These are phyloP conservation scores for Coemansia sp. DNA, from an alignment of 192 early-diverging fungal species.

Conservation along the genomic window DNA sequence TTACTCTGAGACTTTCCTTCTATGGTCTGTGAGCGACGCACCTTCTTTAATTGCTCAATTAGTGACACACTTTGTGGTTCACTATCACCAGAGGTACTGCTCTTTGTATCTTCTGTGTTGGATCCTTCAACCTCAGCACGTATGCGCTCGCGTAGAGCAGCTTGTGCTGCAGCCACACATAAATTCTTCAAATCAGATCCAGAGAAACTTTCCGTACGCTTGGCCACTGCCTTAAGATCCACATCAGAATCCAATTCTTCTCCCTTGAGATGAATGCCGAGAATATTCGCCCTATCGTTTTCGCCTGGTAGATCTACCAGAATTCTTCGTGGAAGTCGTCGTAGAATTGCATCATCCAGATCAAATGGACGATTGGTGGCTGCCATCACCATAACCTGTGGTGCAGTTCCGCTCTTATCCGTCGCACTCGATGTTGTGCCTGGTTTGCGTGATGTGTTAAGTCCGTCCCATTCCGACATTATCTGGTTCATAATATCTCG, in stretches of 20 bases:
- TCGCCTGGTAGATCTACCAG: slow-evolving; percentile 87
- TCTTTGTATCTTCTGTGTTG: neutral
- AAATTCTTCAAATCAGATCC: slow-evolving; percentile 96
- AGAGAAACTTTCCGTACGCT: slow-evolving; percentile 75
- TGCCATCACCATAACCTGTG: slow-evolving; percentile 79
- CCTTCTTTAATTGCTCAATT: slow-evolving; percentile 42
- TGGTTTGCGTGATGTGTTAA: slow-evolving; percentile 65
- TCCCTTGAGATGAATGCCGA: slow-evolving; percentile 72
- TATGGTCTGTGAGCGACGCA: slow-evolving; percentile 18
- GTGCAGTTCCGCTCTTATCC: slow-evolving; percentile 2
- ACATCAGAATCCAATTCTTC: slow-evolving; percentile 67
- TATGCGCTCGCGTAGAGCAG: slow-evolving; percentile 62
- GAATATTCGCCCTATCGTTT: slow-evolving; percentile 70
- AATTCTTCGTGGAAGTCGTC: slow-evolving; percentile 86
- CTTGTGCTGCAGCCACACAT: slow-evolving; percentile 81
- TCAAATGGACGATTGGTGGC: slow-evolving; percentile 97
- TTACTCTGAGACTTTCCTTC: neutral
- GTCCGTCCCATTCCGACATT: slow-evolving; percentile 96
- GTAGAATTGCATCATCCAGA: slow-evolving; percentile 92
- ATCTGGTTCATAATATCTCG: slow-evolving; percentile 91
- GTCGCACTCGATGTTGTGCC: slow-evolving; percentile 1
- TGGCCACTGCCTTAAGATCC: slow-evolving; percentile 64
- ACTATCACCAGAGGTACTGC: neutral
- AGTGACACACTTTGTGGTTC: slow-evolving; percentile 28
- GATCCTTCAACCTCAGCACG: slow-evolving; percentile 44